Conservation (phyloP, 257 asterid species). For the Handroanthus guayacan region DNA sequence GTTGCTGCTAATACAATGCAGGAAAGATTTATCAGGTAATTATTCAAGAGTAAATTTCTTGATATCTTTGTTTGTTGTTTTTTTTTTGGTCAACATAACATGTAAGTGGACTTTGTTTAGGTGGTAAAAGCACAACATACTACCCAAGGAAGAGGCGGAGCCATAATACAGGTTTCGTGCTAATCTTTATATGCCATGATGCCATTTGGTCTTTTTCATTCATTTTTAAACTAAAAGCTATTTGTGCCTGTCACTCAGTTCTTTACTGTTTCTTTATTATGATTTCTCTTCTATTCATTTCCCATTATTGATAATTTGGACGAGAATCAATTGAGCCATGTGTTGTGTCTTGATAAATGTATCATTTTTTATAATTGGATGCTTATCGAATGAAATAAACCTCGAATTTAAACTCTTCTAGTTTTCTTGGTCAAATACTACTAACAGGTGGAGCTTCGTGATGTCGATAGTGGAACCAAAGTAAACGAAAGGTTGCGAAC, state of each 20-base stretch:
- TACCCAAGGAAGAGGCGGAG: constrained; percentile 97
- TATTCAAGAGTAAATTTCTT: constrained; percentile 19
- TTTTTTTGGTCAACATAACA: constrained; percentile 25
- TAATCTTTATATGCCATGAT: constrained; percentile 19
- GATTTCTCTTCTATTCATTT: constrained; percentile 7
- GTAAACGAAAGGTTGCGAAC: constrained; percentile 90
- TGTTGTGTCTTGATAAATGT: background rate
- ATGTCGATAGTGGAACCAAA: constrained; percentile 90
- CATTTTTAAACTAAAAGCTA: background rate
- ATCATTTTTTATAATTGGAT: constrained; percentile 13
- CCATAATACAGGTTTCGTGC: constrained; percentile 81
- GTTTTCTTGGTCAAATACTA: constrained; percentile 35
- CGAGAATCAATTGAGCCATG: constrained; percentile 9
- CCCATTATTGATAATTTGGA: background rate
- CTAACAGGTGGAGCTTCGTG: constrained; percentile 96
- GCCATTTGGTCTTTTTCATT: constrained; percentile 18
- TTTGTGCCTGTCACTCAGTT: constrained; percentile 13
- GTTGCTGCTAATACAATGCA: constrained; percentile 44
- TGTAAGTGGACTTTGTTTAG: constrained; percentile 47
- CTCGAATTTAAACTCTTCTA: constrained; percentile 26
- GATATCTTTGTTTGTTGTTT: background rate
- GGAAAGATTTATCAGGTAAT: constrained; percentile 90
- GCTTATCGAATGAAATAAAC: constrained; percentile 14
- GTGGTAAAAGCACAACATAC: constrained; percentile 90
- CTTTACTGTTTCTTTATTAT: background rate